A percentile compares a stretch with the other conserved stretches of the same genome.
Conservation (phyloP, 108 stramenopile species). For the Parietichytrium sp. region DNA sequence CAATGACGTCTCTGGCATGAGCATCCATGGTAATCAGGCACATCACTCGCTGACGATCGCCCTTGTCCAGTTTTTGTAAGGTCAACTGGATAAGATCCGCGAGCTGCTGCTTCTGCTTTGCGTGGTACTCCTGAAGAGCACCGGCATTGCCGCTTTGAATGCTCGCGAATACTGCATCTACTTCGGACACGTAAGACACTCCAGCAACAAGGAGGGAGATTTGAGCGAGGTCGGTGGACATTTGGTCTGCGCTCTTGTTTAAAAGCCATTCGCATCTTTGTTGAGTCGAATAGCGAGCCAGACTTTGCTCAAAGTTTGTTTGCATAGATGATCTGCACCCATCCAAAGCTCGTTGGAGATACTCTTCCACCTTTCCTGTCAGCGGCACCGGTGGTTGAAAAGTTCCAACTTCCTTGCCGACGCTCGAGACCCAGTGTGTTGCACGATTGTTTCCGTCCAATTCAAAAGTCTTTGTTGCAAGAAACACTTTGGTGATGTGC, state of each 20-base stretch:
- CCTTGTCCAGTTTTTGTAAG: conserved; percentile 64
- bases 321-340: conserved; percentile 55
- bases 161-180: conserved; percentile 63
- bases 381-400: conserved; percentile 73
- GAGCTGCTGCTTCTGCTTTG: conserved; percentile 68
- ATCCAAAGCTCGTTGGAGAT: conserved; percentile 74
- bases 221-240: conserved; percentile 71
- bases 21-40: conserved; percentile 80
- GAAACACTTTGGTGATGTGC: conserved; percentile 75
- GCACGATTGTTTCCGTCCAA: conserved; percentile 59
- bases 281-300: conserved; percentile 63
- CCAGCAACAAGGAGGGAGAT: conserved; percentile 70
- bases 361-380: conserved; percentile 76
- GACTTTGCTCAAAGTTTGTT: conserved; percentile 57
- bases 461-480: conserved; percentile 65
- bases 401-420: conserved; percentile 65
- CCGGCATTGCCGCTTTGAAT: conserved; percentile 57
- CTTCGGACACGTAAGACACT: conserved; percentile 68
- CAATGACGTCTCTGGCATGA: conserved; percentile 74
- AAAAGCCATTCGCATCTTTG: conserved; percentile 70
- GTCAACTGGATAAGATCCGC: conserved; percentile 71
- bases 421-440: conserved; percentile 63
- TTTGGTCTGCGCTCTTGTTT: conserved; percentile 52
- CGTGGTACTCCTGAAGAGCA: conserved; percentile 60
- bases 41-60: conserved; percentile 72